Conservation (phyloP, 495 filamentous ascomycete species). For the Penicillium pancosmium region DNA sequence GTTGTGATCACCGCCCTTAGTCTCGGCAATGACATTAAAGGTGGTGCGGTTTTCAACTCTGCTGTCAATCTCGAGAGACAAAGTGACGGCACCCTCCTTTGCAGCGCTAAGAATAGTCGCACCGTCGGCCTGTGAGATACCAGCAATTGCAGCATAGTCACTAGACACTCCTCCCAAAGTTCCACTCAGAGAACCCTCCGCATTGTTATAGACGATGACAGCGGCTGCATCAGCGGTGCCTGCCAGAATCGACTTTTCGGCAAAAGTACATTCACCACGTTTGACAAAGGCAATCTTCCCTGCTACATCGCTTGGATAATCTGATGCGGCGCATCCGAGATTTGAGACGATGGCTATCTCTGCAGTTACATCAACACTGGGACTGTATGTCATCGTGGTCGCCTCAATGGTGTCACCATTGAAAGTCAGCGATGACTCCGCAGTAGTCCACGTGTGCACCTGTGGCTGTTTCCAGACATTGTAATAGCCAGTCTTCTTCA, state of each 20-base stretch:
- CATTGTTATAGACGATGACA: slow-evolving; percentile 69
- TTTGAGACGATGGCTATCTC: slow-evolving; percentile 52
- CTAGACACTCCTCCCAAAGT: slow-evolving; percentile 57
- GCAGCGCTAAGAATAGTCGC: slow-evolving; percentile 45
- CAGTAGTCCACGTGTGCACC: slow-evolving; percentile 38
- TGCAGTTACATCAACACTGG: slow-evolving; percentile 48
- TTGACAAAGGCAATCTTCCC: slow-evolving; percentile 65
- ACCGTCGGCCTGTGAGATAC: slow-evolving; percentile 57
- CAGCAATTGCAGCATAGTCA: slow-evolving; percentile 54
- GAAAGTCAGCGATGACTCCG: slow-evolving; percentile 30
- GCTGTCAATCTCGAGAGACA: slow-evolving; percentile 37
- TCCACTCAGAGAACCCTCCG: slow-evolving; percentile 48
- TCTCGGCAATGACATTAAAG: slow-evolving; percentile 70
- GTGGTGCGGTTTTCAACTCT: slow-evolving; percentile 52
- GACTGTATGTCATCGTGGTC: slow-evolving; percentile 47
- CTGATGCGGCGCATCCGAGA: slow-evolving; percentile 57
- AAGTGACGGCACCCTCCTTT: slow-evolving; percentile 33
- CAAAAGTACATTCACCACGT: slow-evolving; percentile 65
- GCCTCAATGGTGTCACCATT: slow-evolving; percentile 30
- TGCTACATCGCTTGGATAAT: slow-evolving; percentile 56
- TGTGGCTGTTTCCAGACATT: slow-evolving; percentile 62
- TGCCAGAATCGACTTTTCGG: slow-evolving; percentile 60
- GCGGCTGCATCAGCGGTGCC: slow-evolving; percentile 61
- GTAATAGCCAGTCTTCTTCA: slow-evolving; percentile 59
- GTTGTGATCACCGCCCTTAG: slow-evolving; percentile 64